These are phyloP conservation scores for Ustilago cynodontis DNA, from an alignment of 1,284 basidiomycete species.

Conservation along the genomic window DNA sequence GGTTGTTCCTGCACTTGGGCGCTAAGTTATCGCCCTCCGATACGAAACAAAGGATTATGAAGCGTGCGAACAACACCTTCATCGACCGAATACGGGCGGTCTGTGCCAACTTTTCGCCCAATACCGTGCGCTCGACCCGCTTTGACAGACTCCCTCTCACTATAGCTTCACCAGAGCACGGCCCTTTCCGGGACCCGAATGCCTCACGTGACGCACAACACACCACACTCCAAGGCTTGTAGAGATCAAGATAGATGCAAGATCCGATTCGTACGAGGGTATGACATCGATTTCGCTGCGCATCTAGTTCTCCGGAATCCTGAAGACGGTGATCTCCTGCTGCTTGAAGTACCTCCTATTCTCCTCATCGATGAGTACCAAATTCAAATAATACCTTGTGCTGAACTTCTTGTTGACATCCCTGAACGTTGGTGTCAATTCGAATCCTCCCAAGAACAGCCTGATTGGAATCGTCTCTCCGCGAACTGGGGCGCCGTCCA, in stretches of 20 bases:
- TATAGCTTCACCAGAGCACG: neutral
- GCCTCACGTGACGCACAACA: neutral
- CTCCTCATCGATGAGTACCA: conserved; percentile 97
- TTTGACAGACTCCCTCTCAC: neutral
- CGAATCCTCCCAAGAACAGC: conserved; percentile 96
- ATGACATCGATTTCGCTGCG: neutral
- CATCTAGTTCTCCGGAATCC: conserved; percentile 48
- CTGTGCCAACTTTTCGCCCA: neutral
- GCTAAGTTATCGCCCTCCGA: no score
- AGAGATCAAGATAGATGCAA: neutral
- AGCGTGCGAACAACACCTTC: neutral
- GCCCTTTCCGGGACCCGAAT: neutral
- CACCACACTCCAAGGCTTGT: neutral
- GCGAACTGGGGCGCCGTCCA: conserved; percentile 79
- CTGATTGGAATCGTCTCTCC: conserved; percentile 99
- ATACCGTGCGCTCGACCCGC: neutral
- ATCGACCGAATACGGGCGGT: neutral
- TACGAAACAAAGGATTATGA: no score
- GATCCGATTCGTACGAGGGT: neutral
- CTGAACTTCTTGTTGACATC: conserved; percentile 99
- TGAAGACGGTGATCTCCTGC: conserved; percentile 68
- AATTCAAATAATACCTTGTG: conserved; percentile 89
- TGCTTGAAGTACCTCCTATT: conserved; percentile 91
- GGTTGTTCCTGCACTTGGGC: neutral
- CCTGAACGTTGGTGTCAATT: conserved; percentile 96